Evolutionary conservation across 1,139 yeast genomes (phyloP), one percentile per base, ranked within the genome.

Genomic region (Taiozyma onychis): DNA sequence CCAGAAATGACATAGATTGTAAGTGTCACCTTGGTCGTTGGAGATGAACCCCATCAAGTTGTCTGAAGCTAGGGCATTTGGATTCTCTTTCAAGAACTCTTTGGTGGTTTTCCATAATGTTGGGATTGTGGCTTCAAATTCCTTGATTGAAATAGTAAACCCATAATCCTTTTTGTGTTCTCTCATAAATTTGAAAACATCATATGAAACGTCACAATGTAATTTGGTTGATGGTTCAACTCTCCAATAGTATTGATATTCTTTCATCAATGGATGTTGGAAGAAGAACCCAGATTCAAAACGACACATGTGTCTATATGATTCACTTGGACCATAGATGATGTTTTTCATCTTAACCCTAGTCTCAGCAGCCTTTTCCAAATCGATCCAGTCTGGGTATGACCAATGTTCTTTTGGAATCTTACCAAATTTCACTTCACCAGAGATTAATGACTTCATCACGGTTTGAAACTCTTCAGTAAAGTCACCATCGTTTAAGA

Each of bases 1-100:
- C 97, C 97, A 90, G 74, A 85, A 90, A 66, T 90, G 97, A 66
- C 96, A 88, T 56, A 79, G 68, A 68, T 89, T 89, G 69, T 87
- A 89, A 5, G 81, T 73, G 45, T 75, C 74, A 16, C 93, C 88
- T 7, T 72, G 71, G 64, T 85, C 89, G 57, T 71, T 80, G 47
- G 88, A 79, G 54, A 90, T 70, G 71, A 88, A 90, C 46, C 82
- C 83, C 71, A 85, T 63, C 68, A 85, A 72, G 63, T 82, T 83
- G 67, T 85, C 75, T 52, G 63, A 51, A 37, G 64, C 64, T 18
- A 72, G 35, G 55, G 72, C 54, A 54, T 79, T 70, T 21, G 80
- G 80, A 61, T 81, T 70, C 26, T 70, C 67, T 7, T 68, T 65
- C 54, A 81, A 73, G 57, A 82, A 85, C 43, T 75, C 68, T 54